Conservation (phyloP, 352 stramenopile species). For the Globisporangium sylvaticum region DNA sequence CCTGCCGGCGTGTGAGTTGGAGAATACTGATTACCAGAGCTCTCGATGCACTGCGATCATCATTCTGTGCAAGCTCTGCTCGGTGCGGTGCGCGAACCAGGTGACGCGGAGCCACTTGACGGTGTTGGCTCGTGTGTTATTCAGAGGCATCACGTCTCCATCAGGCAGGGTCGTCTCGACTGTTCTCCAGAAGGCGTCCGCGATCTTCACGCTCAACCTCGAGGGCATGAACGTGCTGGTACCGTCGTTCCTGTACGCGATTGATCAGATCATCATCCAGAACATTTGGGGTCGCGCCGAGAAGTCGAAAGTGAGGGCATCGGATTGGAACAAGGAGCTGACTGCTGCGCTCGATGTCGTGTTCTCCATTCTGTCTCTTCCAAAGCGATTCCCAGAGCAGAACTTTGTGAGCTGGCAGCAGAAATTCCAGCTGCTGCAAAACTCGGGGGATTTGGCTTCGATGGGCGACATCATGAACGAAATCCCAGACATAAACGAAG, state of each 20-base stretch:
- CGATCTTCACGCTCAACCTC: slow-evolving; percentile 75
- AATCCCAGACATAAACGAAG: slow-evolving; percentile 62
- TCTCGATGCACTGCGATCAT: slow-evolving; percentile 75
- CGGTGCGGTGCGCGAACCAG: slow-evolving; percentile 54
- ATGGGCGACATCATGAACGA: slow-evolving; percentile 58
- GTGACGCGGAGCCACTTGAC: slow-evolving; percentile 65
- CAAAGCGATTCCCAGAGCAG: slow-evolving; percentile 68
- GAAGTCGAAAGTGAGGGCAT: slow-evolving; percentile 64
- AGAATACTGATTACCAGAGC: slow-evolving; percentile 65
- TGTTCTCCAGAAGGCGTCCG: slow-evolving; percentile 68
- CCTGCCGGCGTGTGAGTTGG: slow-evolving; percentile 74
- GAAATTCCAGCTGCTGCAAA: slow-evolving; percentile 37
- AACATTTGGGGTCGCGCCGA: slow-evolving; percentile 74
- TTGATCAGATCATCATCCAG: slow-evolving; percentile 80
- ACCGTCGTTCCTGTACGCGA: slow-evolving; percentile 72
- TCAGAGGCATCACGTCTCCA: slow-evolving; percentile 71
- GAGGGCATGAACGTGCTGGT: slow-evolving; percentile 77
- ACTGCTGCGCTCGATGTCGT: slow-evolving; percentile 72
- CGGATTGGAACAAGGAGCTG: slow-evolving; percentile 80
- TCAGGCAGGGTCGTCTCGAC: slow-evolving; percentile 77
- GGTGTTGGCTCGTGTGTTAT: slow-evolving; percentile 58
- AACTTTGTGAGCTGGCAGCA: slow-evolving; percentile 80
- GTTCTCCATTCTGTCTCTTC: slow-evolving; percentile 67
- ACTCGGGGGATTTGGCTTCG: slow-evolving; percentile 12
- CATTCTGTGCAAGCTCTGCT: slow-evolving; percentile 75